Evolutionary conservation across 129 eudicot genomes (phyloP).

Genomic region (Chrysanthemum lavandulifolium): DNA sequence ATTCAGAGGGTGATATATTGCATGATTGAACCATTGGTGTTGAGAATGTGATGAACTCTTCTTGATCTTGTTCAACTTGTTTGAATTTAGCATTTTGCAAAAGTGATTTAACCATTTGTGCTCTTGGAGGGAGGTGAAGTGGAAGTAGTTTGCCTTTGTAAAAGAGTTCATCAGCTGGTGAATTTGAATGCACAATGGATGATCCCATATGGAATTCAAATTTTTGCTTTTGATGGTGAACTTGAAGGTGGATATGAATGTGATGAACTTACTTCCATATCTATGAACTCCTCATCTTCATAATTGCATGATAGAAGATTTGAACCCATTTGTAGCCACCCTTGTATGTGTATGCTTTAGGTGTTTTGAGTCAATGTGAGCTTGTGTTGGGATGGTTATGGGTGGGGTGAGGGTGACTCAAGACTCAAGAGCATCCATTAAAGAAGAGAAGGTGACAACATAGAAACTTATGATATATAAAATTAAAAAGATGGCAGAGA

Average conservation of each 20-base stretch:
- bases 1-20: slow-evolving; percentile 71
- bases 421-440: slow-evolving; percentile 55
- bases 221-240: slow-evolving; percentile 57
- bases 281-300: slow-evolving; percentile 75
- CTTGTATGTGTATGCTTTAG: slow-evolving; percentile 11
- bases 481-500: slow-evolving; percentile 43
- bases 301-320: slow-evolving; percentile 36
- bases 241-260: slow-evolving; percentile 11
- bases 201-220: slow-evolving; percentile 75
- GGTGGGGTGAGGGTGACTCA: slow-evolving; percentile 37
- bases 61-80: slow-evolving; percentile 18
- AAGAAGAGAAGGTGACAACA: slow-evolving; percentile 62
- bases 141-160: slow-evolving; percentile 91
- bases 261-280: slow-evolving; percentile 63
- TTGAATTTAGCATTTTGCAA: slow-evolving; percentile 36
- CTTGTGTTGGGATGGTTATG: slow-evolving; percentile 29
- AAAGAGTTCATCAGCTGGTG: slow-evolving; percentile 90
- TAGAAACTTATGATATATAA: slow-evolving; percentile 33
- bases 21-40: slow-evolving; percentile 62
- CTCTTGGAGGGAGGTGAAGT: slow-evolving; percentile 77
- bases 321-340: slow-evolving; percentile 41
- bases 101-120: slow-evolving; percentile 59
- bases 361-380: slow-evolving; percentile 27
- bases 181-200: slow-evolving; percentile 32
- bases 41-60: slow-evolving; percentile 42